Percentiles rank a stretch among this genome's conserved stretches.
Conservation (phyloP, 208 protist species). For the Crithidia thermophila region DNA sequence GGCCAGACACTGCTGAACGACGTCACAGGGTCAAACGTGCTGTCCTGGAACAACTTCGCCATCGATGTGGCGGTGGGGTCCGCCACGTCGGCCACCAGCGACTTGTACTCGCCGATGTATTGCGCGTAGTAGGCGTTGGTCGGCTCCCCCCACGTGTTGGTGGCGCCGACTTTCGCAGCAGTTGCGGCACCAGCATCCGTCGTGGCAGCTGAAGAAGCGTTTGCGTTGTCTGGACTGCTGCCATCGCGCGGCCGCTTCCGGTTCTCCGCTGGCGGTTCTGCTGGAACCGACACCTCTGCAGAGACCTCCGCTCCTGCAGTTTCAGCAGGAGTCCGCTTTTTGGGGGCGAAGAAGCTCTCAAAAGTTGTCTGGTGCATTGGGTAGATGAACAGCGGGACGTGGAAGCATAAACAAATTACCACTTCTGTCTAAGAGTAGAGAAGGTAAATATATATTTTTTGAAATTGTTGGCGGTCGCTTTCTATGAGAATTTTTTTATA, state of each 20-base stretch:
- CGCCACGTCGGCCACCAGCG: slow-evolving; percentile 25
- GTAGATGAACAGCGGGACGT: too few relatives aligned
- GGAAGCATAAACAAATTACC: too few relatives aligned
- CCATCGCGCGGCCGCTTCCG: slow-evolving; percentile 22
- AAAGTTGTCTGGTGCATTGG: slow-evolving; percentile 31
- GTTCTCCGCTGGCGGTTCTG: not conserved
- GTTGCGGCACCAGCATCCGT: not conserved
- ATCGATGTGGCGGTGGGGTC: slow-evolving; percentile 60
- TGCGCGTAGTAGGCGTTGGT: slow-evolving; percentile 22
- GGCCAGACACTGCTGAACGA: slow-evolving; percentile 50
- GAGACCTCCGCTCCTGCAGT: not conserved
- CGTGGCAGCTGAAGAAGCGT: not conserved
- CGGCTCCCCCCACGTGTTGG: slow-evolving; percentile 17
- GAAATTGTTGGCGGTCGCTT: too few relatives aligned
- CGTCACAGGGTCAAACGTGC: slow-evolving; percentile 41
- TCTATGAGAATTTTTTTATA: too few relatives aligned
- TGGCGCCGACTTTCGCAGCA: not conserved
- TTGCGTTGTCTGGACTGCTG: too few relatives aligned
- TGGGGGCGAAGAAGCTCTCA: slow-evolving; percentile 24
- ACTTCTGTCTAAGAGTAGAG: too few relatives aligned
- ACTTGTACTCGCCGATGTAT: slow-evolving; percentile 34
- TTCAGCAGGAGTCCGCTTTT: slow-evolving; percentile 1
- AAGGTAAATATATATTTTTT: too few relatives aligned
- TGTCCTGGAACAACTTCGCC: slow-evolving; percentile 76
- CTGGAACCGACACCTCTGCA: not conserved